Percentiles rank a stretch among this genome's conserved stretches.
Evolutionary conservation across 2,329 filamentous ascomycete species (phyloP).

Genomic region (Cladosporium sp.): DNA sequence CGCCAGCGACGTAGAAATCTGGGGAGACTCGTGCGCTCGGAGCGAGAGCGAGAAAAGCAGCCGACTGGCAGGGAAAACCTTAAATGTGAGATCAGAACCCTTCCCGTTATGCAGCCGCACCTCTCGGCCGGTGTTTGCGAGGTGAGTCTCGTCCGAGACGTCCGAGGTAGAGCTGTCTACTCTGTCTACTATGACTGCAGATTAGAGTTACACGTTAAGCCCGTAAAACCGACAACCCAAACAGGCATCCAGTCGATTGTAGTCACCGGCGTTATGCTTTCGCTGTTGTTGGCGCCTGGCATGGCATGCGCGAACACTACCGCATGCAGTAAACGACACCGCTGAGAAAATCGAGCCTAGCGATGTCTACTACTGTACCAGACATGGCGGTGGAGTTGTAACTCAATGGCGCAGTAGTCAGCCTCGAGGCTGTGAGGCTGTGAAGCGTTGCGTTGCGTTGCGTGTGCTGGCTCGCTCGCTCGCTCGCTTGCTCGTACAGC

Average conservation of each 20-base stretch:
- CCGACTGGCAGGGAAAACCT: slow-evolving; percentile 5
- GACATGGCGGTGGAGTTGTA: neutral
- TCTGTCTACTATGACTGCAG: slow-evolving; percentile 5
- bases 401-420: slow-evolving; percentile 3
- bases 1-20: neutral
- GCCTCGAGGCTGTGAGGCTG: slow-evolving; percentile 3
- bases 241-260: neutral
- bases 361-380: neutral
- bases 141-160: slow-evolving; percentile 1
- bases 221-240: slow-evolving; percentile 6
- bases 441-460: neutral
- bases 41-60: neutral
- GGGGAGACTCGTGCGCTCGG: slow-evolving; percentile 4
- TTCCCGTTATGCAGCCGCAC: slow-evolving; percentile 6
- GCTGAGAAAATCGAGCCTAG: neutral
- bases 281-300: slow-evolving; percentile 4
- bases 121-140: slow-evolving; percentile 6
- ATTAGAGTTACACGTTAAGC: neutral
- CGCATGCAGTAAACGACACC: slow-evolving; percentile 6
- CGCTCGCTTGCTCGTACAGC: neutral
- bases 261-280: slow-evolving; percentile 7
- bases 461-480: neutral
- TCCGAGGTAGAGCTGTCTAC: neutral
- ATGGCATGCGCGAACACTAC: neutral
- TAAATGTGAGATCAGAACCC: slow-evolving; percentile 4